Evolutionary conservation across 192 early-diverging fungal species (phyloP), one percentile per base, ranked within the genome.

Genomic region (Backusella sp.): DNA sequence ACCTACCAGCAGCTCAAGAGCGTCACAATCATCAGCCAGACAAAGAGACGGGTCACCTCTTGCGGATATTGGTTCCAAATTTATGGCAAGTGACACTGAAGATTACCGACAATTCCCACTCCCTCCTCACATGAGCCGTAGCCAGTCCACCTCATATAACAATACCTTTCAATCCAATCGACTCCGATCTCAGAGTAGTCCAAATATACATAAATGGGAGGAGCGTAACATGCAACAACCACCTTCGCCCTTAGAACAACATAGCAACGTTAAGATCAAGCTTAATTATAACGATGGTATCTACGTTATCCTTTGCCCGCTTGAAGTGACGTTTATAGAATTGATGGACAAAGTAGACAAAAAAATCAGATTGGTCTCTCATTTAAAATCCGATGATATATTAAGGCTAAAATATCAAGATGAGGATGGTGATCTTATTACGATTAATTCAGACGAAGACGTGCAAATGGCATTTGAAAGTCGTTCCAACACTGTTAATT

Each of bases 381-480:
- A 88, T 41, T 86, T 85, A 42, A 86, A 86, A 37, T 86, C 85
- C 52, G 81, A 84, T 78, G 68, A 86, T 81, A 71, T 85, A 87
- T 62, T 92, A 79, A 88, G 90, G 56, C 90, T 99, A 73, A 89
- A 90, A 77, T 98, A 98, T 78, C 90, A 92, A 79, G 97, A 99
- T 78, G 96, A 98, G 81, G 97, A 97, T 77, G 93, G 94, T 53
- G 96, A 98, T 78, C 89, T 91, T 80, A 91, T 97, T 32, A 90
- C 90, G 41, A 90, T 99, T 68, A 91, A 92, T 75, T 92, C 90
- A n/a, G 92, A 97, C 78, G 95, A 96, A 66, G 97, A 99, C 77
- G 93, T 99, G 32, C 90, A 88, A 59, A 84, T 97, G 91, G 96
- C 95, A 15, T 97, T 99, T 86, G 96, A 96, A 82, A 87, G 82